These are phyloP conservation scores for Chlorella sorokiniana DNA, from an alignment of 139 green algal species.

Conservation along the genomic window DNA sequence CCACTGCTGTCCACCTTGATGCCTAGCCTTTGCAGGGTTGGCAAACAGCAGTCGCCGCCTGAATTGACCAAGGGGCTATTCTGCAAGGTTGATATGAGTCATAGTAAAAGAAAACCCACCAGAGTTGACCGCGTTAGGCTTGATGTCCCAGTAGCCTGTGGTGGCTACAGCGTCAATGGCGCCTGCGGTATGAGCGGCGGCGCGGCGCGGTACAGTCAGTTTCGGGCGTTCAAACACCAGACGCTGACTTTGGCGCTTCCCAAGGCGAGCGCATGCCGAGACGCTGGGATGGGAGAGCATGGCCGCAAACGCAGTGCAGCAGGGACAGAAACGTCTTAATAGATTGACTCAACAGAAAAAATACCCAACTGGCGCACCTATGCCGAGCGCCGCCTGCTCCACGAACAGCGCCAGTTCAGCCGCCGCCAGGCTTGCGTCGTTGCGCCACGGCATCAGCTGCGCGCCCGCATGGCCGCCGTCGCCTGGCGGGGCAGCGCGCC, in stretches of 20 bases:
- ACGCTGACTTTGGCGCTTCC: too few species aligned
- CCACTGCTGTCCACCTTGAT: too few species aligned
- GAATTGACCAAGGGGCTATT: too few species aligned
- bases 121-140: conserved; percentile 90
- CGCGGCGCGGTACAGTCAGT: too few species aligned
- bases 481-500: not conserved
- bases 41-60: too few species aligned
- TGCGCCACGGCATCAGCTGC: conserved; percentile 46
- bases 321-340: not conserved
- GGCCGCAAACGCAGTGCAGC: not conserved
- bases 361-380: conserved; percentile 2
- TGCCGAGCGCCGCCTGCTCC: conserved; percentile 41
- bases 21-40: too few species aligned
- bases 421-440: conserved; percentile 88
- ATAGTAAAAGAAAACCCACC: conserved; percentile 22
- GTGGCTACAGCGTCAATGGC: conserved; percentile 87
- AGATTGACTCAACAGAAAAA: not conserved
- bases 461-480: conserved; percentile 52
- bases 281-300: not conserved
- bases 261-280: too few species aligned
- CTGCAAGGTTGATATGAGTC: too few species aligned
- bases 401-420: conserved; percentile 89
- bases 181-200: too few species aligned
- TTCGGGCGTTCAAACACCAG: not conserved
- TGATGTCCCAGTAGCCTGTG: conserved; percentile 72